Evolutionary conservation across 306 rosid species (phyloP).

Genomic region (Pueraria montana): DNA sequence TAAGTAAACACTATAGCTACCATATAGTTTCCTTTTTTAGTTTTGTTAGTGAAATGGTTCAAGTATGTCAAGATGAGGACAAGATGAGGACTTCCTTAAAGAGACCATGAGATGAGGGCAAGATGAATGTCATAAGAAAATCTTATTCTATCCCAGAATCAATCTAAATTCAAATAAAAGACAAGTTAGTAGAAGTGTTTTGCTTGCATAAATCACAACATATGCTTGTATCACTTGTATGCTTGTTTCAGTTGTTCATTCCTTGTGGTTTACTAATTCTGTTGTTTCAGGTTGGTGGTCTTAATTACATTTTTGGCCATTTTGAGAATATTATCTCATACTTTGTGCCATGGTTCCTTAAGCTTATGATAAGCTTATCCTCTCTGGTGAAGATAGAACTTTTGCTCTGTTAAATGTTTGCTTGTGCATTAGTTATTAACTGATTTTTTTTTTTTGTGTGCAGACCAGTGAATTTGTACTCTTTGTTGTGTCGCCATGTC

Average conservation of each 20-base stretch:
- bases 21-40: conserved; percentile 27
- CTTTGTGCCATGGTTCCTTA: conserved; percentile 92
- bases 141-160: not conserved
- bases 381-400: conserved; percentile 73
- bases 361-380: conserved; percentile 95
- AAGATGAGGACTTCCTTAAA: not conserved
- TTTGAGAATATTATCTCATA: conserved; percentile 79
- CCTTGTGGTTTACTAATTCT: conserved; percentile 42
- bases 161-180: not conserved
- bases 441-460: conserved; percentile 36
- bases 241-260: conserved; percentile 31
- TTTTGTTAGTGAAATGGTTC: too few relatives aligned
- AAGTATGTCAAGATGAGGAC: too few relatives aligned
- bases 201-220: not conserved
- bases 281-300: conserved; percentile 74
- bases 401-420: conserved; percentile 40
- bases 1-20: conserved; percentile 49
- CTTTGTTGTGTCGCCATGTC: too few relatives aligned
- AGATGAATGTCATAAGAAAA: not conserved
- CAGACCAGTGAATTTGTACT: conserved; percentile 98
- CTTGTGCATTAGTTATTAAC: conserved; percentile 38
- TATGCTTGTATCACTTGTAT: conserved; percentile 34
- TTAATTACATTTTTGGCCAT: conserved; percentile 74
- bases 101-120: not conserved
- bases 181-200: not conserved